Base-by-base conservation (phyloP, 2,329 filamentous ascomycete species). In the Zymoseptoria ardabiliae region DNA sequence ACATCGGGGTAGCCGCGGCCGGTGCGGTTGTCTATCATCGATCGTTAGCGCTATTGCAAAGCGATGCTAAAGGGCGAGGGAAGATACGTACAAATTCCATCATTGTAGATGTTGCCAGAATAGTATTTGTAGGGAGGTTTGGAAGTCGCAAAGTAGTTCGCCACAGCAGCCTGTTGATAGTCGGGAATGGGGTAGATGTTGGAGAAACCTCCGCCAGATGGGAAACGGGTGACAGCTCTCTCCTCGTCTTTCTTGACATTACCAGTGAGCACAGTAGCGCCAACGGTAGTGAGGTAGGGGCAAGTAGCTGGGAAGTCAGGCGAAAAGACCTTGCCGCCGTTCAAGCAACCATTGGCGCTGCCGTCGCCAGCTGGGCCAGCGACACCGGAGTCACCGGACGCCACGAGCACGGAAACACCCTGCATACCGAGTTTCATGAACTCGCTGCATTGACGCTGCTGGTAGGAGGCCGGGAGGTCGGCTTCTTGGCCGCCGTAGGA, bases 401-500 rank as follows among this genome's bases (percentile, higher is more conserved):
- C 77, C 61, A 80, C 76, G 62, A 81, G 68, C 20, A 81, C 70
- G 4, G 75, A 77, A 2, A 79, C 76, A 22, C 79, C 79, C 53
- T 79, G 78, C 59, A 78, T 73, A 19, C 78, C 79, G 22, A 82
- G 76, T 64, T 82, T 81, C 56, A 78, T 73, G 67, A 72, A 78
- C 49, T 77, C 74, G 51, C 73, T 73, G 63, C 75, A 77, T 62
- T 78, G 75, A 3, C 75, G 71, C 63, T 79, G 73, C 64, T 83
- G 79, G 71, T 86, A 86, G 62, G 72, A 74, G 4, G 76, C 70
- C 0, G 83, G 82, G 20, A 85, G 74, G 21, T 80, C 79, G 4
- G 73, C 71, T 70, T 86, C 83, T 50, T 79, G 76, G 50, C 79
- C 81, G 56, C 81, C 81, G 68, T 86, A 86, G 2, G 81, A 84